Evolutionary conservation across 1,139 yeast genomes (phyloP), one percentile per base, ranked within the genome.

Genomic region (Yamadazyma blattariae): DNA sequence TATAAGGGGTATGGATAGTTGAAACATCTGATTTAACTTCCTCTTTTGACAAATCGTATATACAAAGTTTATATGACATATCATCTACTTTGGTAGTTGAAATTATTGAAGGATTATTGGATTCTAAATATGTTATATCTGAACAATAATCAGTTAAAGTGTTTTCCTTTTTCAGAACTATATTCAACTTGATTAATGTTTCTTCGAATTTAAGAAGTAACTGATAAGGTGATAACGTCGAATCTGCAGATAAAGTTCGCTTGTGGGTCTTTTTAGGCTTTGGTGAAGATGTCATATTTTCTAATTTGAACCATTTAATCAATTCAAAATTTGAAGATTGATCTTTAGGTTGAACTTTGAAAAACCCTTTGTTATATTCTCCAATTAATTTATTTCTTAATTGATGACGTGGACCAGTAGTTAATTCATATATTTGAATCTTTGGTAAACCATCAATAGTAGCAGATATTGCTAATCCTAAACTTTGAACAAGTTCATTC

Each of bases 281-380:
- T 8, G 39, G 35, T n/a, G n/a, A n/a, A n/a, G n/a, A n/a, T n/a
- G n/a, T n/a, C n/a, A n/a, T n/a, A n/a, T n/a, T 26, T 7, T 33
- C 36, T 27, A 36, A 30, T 27, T 40, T 42, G 33, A 41, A 39
- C 60, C 60, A 55, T 32, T 54, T 45, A 11, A 45, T 22, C 3
- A 41, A 44, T 18, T 47, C 43, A 27, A 54, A 49, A 21, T 38
- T 28, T 5, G 44, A 36, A 7, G 36, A 21, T 19, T 41, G 37
- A 5, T 38, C 33, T 6, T 24, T 29, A 7, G 39, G 27, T 13
- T 36, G 35, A 19, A 41, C 39, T 18, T 50, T 51, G 33, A 56
- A 47, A 27, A 50, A 53, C 8, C 41, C 45, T 32, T 41, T 44
- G 27, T 43, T 45, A 33, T 42, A 55, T 12, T 49, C 37, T 4